Percentiles rank a stretch among this genome's conserved stretches.
Evolutionary conservation across 1,284 basidiomycete species (phyloP).

Genomic region (Microbotryum violaceum): DNA sequence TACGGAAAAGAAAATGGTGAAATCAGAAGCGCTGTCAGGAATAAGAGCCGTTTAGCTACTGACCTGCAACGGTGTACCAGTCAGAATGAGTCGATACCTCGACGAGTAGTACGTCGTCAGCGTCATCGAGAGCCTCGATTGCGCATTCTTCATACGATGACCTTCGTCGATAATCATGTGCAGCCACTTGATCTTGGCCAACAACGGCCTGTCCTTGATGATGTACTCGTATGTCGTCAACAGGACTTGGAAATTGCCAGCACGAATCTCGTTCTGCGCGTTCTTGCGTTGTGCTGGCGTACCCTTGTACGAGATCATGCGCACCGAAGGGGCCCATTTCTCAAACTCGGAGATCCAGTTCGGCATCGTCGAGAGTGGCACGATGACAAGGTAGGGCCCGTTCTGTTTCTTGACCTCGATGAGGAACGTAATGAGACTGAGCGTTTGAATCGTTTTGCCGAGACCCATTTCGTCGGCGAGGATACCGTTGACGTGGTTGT

Average conservation of each 20-base stretch:
- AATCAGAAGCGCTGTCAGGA: not conserved
- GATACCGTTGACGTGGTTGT: slow-evolving; percentile 91
- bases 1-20: slow-evolving; percentile 19
- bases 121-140: slow-evolving; percentile 87
- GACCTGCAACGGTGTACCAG: slow-evolving; percentile 87
- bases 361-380: slow-evolving; percentile 95
- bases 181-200: slow-evolving; percentile 91
- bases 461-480: slow-evolving; percentile 52
- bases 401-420: slow-evolving; percentile 86
- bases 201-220: slow-evolving; percentile 87
- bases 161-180: slow-evolving; percentile 99
- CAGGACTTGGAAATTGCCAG: slow-evolving; percentile 85
- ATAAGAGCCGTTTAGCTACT: slow-evolving; percentile 16
- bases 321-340: slow-evolving; percentile 89
- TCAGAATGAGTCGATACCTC: slow-evolving; percentile 89
- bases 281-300: slow-evolving; percentile 71
- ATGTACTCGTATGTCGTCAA: slow-evolving; percentile 99
- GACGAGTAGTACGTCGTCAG: slow-evolving; percentile 89
- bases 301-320: slow-evolving; percentile 85
- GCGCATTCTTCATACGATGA: slow-evolving; percentile 99
- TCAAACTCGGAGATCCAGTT: slow-evolving; percentile 98
- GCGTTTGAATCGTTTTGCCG: slow-evolving; percentile 62
- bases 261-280: slow-evolving; percentile 64
- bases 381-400: slow-evolving; percentile 95
- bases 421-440: slow-evolving; percentile 90